Evolutionary conservation across 768 basidiomycete species (phyloP), one percentile per base, ranked within the genome.

Genomic region (Scleroderma citrinum): DNA sequence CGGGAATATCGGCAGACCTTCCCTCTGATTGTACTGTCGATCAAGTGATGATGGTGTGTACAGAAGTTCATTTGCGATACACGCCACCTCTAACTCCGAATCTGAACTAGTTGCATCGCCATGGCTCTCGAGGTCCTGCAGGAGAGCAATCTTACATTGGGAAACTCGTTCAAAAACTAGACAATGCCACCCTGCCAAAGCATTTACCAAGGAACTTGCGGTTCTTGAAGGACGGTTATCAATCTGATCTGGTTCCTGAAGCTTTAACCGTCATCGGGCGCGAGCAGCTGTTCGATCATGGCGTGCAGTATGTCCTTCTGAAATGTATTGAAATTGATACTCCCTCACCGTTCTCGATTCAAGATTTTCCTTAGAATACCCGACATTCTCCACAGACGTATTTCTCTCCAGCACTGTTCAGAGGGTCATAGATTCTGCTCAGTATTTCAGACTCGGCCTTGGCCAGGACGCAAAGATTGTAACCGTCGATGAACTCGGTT

Each of bases 81-180:
- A 21, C 30, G 7, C 13, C 21, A 7, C 17, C 3, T 16, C 16
- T 8, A 26, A 23, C 23, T n/a, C 3, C 30, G n/a, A 24, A 12
- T 17, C 6, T 20, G 7, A 12, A 10, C 45, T 47, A 74, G 73
- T 64, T 75, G 60, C 69, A 67, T 52, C 53, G 71, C 46, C 73
- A 76, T 49, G 73, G 74, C 11, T 68, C 66, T 44, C 69, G 71
- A 42, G 68, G 60, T 51, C 73, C 70, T 37, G 59, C 58, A 19
- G 57, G 48, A 16, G 65, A 67, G 64, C 61, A 62, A 20, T 2
- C 7, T 39, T 68, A 56, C 54, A 63, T 70, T 45, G 59, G 63
- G 7, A 61, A 62, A 42, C 66, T 75, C n/a, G 64, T 65, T 12
- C 48, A 53, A 7, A 65, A 66, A 37, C 65, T 74, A 19, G 59